phyloP scores from a whole-genome alignment of 2,329 filamentous ascomycete genomes.

The Neofusicoccum kwambonambiense region DNA sequence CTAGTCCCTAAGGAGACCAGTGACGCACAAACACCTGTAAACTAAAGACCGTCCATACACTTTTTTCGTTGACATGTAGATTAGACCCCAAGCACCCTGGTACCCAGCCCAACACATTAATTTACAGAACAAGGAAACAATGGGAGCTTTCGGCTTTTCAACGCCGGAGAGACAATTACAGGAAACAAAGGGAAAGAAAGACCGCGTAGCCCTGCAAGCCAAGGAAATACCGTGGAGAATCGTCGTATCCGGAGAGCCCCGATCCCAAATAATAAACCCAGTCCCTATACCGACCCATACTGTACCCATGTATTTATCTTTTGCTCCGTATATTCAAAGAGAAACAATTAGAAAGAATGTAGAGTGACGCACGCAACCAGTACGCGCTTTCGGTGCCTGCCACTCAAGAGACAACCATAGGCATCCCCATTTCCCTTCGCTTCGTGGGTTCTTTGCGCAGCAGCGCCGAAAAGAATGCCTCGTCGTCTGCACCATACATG shows the following conservation, averaged over 20 bases:
- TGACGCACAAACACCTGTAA: too few relatives aligned
- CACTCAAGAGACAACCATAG: background rate
- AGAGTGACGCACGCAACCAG: background rate
- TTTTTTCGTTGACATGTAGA: background rate
- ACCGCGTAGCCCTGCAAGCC: background rate
- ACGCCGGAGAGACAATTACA: background rate
- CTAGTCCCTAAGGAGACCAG: too few relatives aligned
- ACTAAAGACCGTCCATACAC: too few relatives aligned
- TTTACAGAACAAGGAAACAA: background rate
- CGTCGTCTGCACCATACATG: constrained; percentile 36
- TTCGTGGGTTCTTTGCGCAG: background rate
- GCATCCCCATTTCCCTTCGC: background rate
- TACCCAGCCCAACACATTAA: background rate
- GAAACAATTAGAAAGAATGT: background rate
- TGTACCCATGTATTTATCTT: constrained; percentile 7
- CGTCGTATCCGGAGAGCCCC: background rate
- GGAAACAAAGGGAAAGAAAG: background rate
- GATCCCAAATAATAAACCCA: background rate
- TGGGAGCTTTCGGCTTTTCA: background rate
- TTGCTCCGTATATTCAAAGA: background rate
- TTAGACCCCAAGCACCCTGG: background rate
- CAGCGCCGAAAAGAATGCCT: constrained; percentile 5
- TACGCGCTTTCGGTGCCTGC: background rate
- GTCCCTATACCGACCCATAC: background rate
- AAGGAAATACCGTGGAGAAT: background rate